A percentile compares a stretch with the other conserved stretches of the same genome.
phyloP scores from a whole-genome alignment of 805 yeast genomes.

The Kluyveromyces starmeri region DNA sequence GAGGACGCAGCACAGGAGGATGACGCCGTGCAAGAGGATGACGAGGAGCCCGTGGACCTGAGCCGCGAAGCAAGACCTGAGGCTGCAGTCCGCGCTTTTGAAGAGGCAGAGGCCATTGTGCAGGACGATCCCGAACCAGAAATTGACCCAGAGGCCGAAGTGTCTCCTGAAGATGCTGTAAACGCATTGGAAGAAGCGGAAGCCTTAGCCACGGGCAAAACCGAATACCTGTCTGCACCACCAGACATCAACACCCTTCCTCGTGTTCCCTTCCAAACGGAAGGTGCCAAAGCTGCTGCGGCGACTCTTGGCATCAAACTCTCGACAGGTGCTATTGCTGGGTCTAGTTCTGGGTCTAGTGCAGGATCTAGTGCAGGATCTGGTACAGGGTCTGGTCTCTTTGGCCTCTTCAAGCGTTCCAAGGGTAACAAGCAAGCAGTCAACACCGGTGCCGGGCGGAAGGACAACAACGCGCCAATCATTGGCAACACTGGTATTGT shows the following conservation, averaged over 20 bases:
- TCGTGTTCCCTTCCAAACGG: slow-evolving; percentile 11
- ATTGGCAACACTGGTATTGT: background rate
- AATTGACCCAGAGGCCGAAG: slow-evolving; percentile 1
- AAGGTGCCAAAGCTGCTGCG: background rate
- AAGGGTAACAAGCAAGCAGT: slow-evolving; percentile 2
- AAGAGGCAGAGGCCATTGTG: slow-evolving; percentile 3
- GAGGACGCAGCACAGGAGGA: slow-evolving; percentile 3
- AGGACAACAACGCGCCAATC: background rate
- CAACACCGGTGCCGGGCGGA: background rate
- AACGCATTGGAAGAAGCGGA: slow-evolving; percentile 5
- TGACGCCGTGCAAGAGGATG: background rate
- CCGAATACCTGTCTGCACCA: slow-evolving; percentile 6
- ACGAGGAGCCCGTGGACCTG: slow-evolving; percentile 1
- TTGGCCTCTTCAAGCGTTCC: slow-evolving; percentile 10
- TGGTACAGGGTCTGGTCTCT: background rate
- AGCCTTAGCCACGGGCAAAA: slow-evolving; percentile 5
- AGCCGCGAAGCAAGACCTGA: background rate
- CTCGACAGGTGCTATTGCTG: too few relatives aligned
- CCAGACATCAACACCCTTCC: slow-evolving; percentile 11
- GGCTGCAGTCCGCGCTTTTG: slow-evolving; percentile 1
- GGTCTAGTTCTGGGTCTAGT: too few relatives aligned
- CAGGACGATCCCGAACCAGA: slow-evolving; percentile 2
- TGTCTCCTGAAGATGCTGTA: slow-evolving; percentile 4
- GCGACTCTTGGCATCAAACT: background rate
- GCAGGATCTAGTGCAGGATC: background rate